Conservation (phyloP, 257 asterid genomes). For the Jasminum sambac region DNA sequence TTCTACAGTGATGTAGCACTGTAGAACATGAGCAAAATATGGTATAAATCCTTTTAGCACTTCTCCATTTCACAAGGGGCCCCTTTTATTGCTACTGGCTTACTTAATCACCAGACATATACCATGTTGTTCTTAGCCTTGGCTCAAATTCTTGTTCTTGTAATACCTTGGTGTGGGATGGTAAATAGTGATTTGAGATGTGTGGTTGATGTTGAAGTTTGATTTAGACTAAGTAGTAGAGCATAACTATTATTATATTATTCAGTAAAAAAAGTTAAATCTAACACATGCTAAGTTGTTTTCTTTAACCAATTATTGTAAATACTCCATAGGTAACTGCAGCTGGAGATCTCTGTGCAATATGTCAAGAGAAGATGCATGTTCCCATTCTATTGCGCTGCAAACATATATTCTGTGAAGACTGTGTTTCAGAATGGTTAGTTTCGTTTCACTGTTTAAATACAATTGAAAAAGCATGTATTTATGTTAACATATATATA, state of each 20-base stretch:
- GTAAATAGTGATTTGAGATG: no score
- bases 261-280: no score
- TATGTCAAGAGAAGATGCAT: constrained; percentile 80
- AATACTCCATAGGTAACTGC: constrained; percentile 48
- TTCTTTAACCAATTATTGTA: neutral
- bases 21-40: no score
- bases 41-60: neutral
- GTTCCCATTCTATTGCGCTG: constrained; percentile 58
- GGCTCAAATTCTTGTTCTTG: neutral
- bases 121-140: neutral
- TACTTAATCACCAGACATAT: neutral
- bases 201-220: no score
- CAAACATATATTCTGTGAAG: constrained; percentile 75
- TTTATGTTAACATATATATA: neutral
- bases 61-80: neutral
- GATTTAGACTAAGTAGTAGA: no score
- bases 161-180: no score
- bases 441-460: constrained; percentile 5
- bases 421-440: constrained; percentile 76
- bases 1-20: no score
- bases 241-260: no score
- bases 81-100: neutral
- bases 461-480: neutral
- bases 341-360: constrained; percentile 72
- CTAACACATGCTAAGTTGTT: neutral